A percentile compares a stretch with the other conserved stretches of the same genome.
phyloP scores from a whole-genome alignment of 306 rosid genomes.

The Myrica gale region DNA sequence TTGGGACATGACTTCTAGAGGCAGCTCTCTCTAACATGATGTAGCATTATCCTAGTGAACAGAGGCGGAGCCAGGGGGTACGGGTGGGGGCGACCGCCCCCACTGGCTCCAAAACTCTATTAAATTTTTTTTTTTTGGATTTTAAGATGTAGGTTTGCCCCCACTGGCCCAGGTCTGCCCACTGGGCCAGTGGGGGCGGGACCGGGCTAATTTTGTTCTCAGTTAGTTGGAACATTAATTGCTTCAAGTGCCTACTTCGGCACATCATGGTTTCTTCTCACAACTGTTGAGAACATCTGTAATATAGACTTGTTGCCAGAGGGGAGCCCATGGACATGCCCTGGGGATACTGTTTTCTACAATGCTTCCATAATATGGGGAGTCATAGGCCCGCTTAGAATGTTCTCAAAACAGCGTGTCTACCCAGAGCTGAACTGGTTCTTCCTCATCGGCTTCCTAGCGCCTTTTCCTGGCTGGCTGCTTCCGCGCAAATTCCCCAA shows the following conservation, averaged over 20 bases:
- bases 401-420: conserved; percentile 48
- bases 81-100: no score
- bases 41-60: no score
- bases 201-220: no score
- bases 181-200: no score
- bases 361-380: conserved; percentile 89
- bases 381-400: conserved; percentile 56
- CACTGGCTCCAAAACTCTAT: no score
- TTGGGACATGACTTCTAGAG: no score
- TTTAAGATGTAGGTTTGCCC: no score
- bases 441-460: conserved; percentile 54
- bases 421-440: conserved; percentile 64
- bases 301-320: conserved; percentile 29
- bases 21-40: no score
- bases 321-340: conserved; percentile 85
- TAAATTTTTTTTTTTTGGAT: no score
- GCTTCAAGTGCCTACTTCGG: conserved; percentile 45
- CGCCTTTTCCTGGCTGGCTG: conserved; percentile 56
- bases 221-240: conserved; percentile 57
- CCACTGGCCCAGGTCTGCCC: no score
- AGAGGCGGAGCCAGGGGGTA: no score
- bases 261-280: conserved; percentile 79
- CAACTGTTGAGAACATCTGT: conserved; percentile 45
- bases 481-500: conserved; percentile 44
- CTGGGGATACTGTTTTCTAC: conserved; percentile 57